Evolutionary conservation across 1,139 yeast species (phyloP).

Genomic region (Ashbya aceris): DNA sequence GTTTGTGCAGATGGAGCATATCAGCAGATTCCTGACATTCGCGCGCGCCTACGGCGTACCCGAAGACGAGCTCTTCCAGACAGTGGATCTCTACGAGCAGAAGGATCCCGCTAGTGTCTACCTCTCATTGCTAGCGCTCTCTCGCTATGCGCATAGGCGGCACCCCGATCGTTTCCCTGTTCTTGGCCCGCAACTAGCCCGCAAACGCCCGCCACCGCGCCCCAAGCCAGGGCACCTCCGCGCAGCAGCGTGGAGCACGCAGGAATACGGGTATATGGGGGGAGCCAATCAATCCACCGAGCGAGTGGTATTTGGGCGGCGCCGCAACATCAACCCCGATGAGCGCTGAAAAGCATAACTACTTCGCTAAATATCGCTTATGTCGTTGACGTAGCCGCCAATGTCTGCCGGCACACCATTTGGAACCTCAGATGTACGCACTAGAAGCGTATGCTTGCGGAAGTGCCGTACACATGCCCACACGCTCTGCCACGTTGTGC

Average conservation of each 20-base stretch:
- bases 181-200: constrained; percentile 41
- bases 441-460: constrained; percentile 28
- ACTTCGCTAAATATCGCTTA: constrained; percentile 11
- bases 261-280: constrained; percentile 49
- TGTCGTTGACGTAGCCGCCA: constrained; percentile 23
- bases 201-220: constrained; percentile 33
- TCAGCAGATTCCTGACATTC: constrained; percentile 57
- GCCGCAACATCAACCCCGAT: constrained; percentile 33
- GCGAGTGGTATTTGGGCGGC: constrained; percentile 40
- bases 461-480: constrained; percentile 38
- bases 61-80: constrained; percentile 76
- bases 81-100: constrained; percentile 66
- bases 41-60: constrained; percentile 62
- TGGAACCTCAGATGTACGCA: constrained; percentile 28
- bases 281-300: constrained; percentile 39
- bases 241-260: constrained; percentile 43
- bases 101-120: constrained; percentile 73
- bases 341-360: neutral
- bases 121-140: constrained; percentile 63
- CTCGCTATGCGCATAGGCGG: constrained; percentile 47
- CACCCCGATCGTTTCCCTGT: constrained; percentile 38
- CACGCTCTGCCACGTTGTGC: constrained; percentile 33
- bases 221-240: constrained; percentile 27
- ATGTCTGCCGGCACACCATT: constrained; percentile 26
- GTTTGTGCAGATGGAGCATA: constrained; percentile 82